Conservation (phyloP, 164 flowering plant species). For the Platanus orientalis region DNA sequence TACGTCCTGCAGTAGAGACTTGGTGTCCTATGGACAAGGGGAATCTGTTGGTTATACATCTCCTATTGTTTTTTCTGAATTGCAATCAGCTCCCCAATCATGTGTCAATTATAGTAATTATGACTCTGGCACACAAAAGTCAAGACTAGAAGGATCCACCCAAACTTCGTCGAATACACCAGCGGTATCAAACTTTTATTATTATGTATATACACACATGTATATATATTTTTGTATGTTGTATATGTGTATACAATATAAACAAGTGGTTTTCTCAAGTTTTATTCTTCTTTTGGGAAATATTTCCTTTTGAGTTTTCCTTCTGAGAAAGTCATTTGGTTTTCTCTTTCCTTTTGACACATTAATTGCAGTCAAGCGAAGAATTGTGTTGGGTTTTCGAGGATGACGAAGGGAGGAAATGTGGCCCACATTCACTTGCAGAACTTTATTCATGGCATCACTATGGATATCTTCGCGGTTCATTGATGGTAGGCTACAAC, state of each 20-base stretch:
- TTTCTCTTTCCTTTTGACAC: neutral
- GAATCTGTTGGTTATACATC: slow-evolving; percentile 12
- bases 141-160: slow-evolving; percentile 12
- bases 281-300: neutral
- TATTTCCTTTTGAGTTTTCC: neutral
- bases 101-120: slow-evolving; percentile 1
- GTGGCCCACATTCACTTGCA: slow-evolving; percentile 81
- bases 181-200: slow-evolving; percentile 18
- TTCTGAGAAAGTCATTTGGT: too few relatives aligned
- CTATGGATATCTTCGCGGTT: slow-evolving; percentile 61
- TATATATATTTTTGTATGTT: too few relatives aligned
- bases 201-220: too few relatives aligned
- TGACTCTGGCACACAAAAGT: slow-evolving; percentile 11
- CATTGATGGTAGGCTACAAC: slow-evolving; percentile 59
- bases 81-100: slow-evolving; percentile 17
- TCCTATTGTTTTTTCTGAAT: slow-evolving; percentile 10
- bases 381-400: slow-evolving; percentile 68
- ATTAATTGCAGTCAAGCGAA: slow-evolving; percentile 41
- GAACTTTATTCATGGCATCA: slow-evolving; percentile 70
- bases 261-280: neutral
- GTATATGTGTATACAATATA: too few relatives aligned
- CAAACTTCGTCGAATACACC: slow-evolving; percentile 6
- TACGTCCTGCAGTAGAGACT: slow-evolving; percentile 13
- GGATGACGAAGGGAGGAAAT: slow-evolving; percentile 58
- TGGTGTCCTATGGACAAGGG: slow-evolving; percentile 12